Conservation (phyloP, 352 stramenopile species). For the Phytopythium vexans region DNA sequence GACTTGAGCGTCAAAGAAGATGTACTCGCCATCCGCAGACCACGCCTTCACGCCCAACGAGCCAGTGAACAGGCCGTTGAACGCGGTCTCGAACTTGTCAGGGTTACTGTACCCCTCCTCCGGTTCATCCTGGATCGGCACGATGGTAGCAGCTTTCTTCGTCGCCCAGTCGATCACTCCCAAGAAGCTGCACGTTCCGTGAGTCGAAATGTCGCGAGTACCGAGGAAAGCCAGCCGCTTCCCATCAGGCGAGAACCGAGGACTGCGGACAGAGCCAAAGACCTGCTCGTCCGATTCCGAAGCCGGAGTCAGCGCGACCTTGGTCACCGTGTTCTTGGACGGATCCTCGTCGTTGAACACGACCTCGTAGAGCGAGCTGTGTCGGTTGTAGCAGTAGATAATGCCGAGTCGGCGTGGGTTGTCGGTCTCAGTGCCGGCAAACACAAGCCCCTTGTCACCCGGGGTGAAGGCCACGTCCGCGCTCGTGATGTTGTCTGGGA, state of each 20-base stretch:
- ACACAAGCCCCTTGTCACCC: conserved; percentile 51
- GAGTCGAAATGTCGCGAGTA: conserved; percentile 62
- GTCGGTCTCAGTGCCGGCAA: conserved; percentile 56
- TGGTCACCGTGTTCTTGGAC: conserved; percentile 26
- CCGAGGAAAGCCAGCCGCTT: conserved; percentile 64
- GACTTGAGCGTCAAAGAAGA: conserved; percentile 73
- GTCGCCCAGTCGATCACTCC: conserved; percentile 60
- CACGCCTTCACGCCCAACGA: conserved; percentile 49
- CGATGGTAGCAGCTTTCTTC: conserved; percentile 53
- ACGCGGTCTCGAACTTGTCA: conserved; percentile 36
- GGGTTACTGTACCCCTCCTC: conserved; percentile 17
- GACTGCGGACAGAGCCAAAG: conserved; percentile 53
- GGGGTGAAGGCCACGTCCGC: conserved; percentile 69
- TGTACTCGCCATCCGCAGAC: conserved; percentile 46
- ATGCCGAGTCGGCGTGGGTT: conserved; percentile 64
- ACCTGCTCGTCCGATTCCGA: conserved; percentile 25
- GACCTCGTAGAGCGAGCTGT: conserved; percentile 59
- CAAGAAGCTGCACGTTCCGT: conserved; percentile 74
- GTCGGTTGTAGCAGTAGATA: conserved; percentile 87
- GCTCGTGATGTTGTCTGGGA: conserved; percentile 54
- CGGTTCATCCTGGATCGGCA: conserved; percentile 62
- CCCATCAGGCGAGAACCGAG: conserved; percentile 66
- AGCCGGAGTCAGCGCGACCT: conserved; percentile 28
- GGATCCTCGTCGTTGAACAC: conserved; percentile 22
- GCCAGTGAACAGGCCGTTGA: conserved; percentile 71